A percentile compares a stretch with the other conserved stretches of the same genome.
Evolutionary conservation across 257 asterid genomes (phyloP).

Genomic region (Fraxinus anomala): DNA sequence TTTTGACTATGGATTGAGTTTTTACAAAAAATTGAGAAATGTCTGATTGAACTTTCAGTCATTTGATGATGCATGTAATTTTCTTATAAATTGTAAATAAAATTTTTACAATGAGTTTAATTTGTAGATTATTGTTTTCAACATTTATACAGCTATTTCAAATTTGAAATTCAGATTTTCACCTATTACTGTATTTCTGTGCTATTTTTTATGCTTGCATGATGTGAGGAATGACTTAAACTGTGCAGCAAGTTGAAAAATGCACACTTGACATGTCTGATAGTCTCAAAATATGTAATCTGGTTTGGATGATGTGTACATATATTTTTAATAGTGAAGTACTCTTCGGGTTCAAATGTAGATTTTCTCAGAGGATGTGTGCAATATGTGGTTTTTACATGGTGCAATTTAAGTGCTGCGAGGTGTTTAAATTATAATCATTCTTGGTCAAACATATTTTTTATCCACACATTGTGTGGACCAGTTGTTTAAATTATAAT

Average conservation of each 20-base stretch:
- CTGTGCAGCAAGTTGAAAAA: not conserved
- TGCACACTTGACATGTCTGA: not conserved
- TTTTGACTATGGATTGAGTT: not conserved
- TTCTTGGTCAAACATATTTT: not conserved
- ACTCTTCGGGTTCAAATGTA: not conserved
- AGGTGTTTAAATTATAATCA: not conserved
- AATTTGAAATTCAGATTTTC: not conserved
- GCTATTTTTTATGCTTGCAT: not conserved
- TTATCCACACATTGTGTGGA: no score
- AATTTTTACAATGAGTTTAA: not conserved
- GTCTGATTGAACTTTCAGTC: not conserved
- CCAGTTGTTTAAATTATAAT: no score
- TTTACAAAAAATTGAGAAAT: not conserved
- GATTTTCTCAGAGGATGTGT: not conserved
- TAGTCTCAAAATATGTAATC: conserved; percentile 1
- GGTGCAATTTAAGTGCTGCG: not conserved
- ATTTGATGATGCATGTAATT: not conserved
- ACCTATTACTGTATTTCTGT: not conserved
- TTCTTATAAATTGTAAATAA: not conserved
- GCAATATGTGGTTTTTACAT: not conserved
- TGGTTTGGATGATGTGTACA: not conserved
- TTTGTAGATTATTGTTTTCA: not conserved
- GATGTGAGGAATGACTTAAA: not conserved
- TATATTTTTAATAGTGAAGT: not conserved
- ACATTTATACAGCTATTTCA: not conserved